Evolutionary conservation across 208 protist species (phyloP).

Genomic region (Wallacemonas rigidus): DNA sequence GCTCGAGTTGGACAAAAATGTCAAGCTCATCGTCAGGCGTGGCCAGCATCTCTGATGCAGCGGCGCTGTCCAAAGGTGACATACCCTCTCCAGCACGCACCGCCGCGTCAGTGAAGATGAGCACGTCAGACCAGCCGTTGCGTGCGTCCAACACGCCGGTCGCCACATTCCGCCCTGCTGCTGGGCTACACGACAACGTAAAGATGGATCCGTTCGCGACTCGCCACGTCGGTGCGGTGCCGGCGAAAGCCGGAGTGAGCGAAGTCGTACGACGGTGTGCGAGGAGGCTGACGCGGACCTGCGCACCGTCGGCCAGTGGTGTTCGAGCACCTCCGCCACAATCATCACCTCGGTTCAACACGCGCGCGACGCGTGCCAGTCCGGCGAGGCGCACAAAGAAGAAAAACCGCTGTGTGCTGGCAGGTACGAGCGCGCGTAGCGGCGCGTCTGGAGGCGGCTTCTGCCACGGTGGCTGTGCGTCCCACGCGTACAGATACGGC

Average conservation of each 20-base stretch:
- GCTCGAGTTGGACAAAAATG: slow-evolving; percentile 3
- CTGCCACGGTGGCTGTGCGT: slow-evolving; percentile 13
- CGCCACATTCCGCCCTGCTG: slow-evolving; percentile 8
- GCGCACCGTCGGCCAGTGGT: too few relatives aligned
- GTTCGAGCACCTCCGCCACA: too few relatives aligned
- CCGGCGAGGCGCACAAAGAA: slow-evolving; percentile 15
- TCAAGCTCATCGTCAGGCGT: background rate
- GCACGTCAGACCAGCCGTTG: slow-evolving; percentile 40
- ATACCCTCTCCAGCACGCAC: background rate
- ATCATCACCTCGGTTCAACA: background rate
- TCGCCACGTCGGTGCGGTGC: background rate
- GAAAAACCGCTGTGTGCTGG: slow-evolving; percentile 5
- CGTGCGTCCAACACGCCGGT: background rate
- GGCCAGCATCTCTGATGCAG: too few relatives aligned
- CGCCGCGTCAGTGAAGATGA: slow-evolving; percentile 22
- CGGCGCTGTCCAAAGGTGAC: too few relatives aligned
- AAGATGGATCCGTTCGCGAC: slow-evolving; percentile 26
- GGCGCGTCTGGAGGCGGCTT: background rate
- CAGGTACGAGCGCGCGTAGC: background rate
- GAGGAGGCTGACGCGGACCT: background rate
- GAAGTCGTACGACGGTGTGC: background rate
- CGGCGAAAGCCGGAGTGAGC: background rate
- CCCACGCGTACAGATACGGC: slow-evolving; percentile 16
- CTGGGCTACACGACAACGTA: slow-evolving; percentile 20
- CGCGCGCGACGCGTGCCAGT: slow-evolving; percentile 4